Evolutionary conservation across 768 basidiomycete genomes (phyloP).

Genomic region (Hypholoma fasciculare): DNA sequence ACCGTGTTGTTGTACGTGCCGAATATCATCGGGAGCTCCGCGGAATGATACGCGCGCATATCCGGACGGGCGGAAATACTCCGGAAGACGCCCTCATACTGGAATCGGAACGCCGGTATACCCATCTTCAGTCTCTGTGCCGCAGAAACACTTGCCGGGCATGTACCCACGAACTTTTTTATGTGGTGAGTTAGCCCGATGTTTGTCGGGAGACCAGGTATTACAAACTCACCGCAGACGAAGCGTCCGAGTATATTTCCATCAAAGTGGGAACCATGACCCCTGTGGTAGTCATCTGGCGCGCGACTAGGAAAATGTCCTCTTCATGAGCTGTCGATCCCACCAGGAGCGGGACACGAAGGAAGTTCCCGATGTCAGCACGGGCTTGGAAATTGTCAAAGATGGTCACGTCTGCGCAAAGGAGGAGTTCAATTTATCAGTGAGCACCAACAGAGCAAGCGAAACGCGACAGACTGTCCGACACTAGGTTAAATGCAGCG

Average conservation of each 20-base stretch:
- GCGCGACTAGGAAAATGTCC: slow-evolving; percentile 32
- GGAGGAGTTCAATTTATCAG: not conserved
- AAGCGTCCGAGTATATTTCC: slow-evolving; percentile 27
- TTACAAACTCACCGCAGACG: slow-evolving; percentile 26
- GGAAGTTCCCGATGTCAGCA: slow-evolving; percentile 26
- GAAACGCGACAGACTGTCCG: slow-evolving; percentile 27
- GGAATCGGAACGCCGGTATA: slow-evolving; percentile 28
- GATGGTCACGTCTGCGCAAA: slow-evolving; percentile 27
- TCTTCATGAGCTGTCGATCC: slow-evolving; percentile 34
- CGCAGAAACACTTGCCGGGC: slow-evolving; percentile 26
- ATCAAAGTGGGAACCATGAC: slow-evolving; percentile 27
- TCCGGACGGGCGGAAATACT: slow-evolving; percentile 33
- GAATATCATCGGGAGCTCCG: slow-evolving; percentile 40
- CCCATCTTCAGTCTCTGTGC: slow-evolving; percentile 26
- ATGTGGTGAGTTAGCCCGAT: slow-evolving; percentile 12
- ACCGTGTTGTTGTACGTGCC: slow-evolving; percentile 31
- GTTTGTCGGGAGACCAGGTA: not conserved
- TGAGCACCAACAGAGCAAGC: not conserved
- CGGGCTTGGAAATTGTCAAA: slow-evolving; percentile 28
- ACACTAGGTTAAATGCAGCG: slow-evolving; percentile 25
- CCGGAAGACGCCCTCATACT: slow-evolving; percentile 34
- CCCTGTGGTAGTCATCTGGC: slow-evolving; percentile 24
- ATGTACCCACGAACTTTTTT: slow-evolving; percentile 22
- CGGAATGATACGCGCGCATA: slow-evolving; percentile 37
- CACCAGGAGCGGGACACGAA: slow-evolving; percentile 27